A percentile compares a stretch with the other conserved stretches of the same genome.
Evolutionary conservation across 75 land plant genomes (phyloP).

Genomic region (Isoetes taiwanensis): DNA sequence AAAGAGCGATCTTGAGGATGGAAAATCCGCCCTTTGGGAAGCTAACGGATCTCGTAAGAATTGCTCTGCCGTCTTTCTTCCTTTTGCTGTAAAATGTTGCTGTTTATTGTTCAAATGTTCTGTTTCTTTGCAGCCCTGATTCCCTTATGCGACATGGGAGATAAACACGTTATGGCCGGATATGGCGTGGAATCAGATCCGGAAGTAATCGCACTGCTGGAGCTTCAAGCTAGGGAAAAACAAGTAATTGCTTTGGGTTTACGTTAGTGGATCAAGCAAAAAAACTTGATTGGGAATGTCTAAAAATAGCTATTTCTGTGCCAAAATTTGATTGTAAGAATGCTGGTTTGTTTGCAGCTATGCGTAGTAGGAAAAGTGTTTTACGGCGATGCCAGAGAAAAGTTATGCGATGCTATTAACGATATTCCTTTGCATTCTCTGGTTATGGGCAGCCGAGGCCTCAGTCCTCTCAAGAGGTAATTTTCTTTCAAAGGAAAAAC

Average conservation of each 20-base stretch:
- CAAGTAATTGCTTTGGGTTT: no score
- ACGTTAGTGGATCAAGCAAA: no score
- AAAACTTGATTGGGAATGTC: no score
- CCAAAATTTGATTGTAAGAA: background rate
- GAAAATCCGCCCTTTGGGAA: slow-evolving; percentile 31
- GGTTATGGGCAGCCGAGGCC: slow-evolving; percentile 45
- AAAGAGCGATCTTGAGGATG: slow-evolving; percentile 23
- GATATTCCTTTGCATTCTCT: slow-evolving; percentile 35
- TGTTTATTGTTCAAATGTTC: background rate
- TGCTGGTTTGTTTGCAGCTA: slow-evolving; percentile 11
- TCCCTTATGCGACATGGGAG: slow-evolving; percentile 25
- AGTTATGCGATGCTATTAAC: slow-evolving; percentile 44
- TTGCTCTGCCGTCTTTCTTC: background rate
- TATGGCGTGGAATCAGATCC: slow-evolving; percentile 34
- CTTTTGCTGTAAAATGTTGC: no score
- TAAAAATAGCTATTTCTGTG: no score
- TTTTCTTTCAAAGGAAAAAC: no score
- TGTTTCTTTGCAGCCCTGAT: slow-evolving; percentile 22
- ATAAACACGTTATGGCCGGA: slow-evolving; percentile 18
- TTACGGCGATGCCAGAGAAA: slow-evolving; percentile 56
- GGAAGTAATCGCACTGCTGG: slow-evolving; percentile 31
- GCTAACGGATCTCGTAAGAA: slow-evolving; percentile 37
- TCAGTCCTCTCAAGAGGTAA: slow-evolving; percentile 50
- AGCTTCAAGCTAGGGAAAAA: slow-evolving; percentile 20
- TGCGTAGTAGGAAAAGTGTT: slow-evolving; percentile 34